Percentiles rank a stretch among this genome's conserved stretches.
These are phyloP conservation scores for Aurifilum marmelostoma DNA, from an alignment of 2,329 filamentous ascomycete species.

Conservation along the genomic window DNA sequence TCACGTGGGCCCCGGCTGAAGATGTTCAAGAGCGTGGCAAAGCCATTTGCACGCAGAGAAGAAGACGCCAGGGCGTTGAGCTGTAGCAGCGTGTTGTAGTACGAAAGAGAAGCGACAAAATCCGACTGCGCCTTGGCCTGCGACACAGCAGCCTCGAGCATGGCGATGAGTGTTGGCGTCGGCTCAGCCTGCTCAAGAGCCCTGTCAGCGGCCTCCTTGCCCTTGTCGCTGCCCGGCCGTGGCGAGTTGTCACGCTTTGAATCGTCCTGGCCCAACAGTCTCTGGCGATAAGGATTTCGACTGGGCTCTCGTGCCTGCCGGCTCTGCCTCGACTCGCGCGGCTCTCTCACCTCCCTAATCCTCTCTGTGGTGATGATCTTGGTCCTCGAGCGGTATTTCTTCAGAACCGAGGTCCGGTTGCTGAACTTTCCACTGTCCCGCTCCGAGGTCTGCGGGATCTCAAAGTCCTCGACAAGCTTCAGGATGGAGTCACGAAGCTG, in stretches of 20 bases:
- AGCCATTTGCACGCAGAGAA: slow-evolving; percentile 67
- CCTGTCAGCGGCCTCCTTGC: slow-evolving; percentile 39
- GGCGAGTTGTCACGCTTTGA: slow-evolving; percentile 30
- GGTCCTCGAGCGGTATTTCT: slow-evolving; percentile 64
- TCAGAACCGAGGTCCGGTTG: slow-evolving; percentile 67
- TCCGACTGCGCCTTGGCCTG: slow-evolving; percentile 80
- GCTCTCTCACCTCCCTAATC: slow-evolving; percentile 17
- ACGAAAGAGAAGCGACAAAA: slow-evolving; percentile 81
- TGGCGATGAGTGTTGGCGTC: slow-evolving; percentile 63
- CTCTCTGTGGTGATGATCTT: slow-evolving; percentile 56
- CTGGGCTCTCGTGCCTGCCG: slow-evolving; percentile 46
- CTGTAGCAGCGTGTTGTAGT: slow-evolving; percentile 81
- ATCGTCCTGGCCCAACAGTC: slow-evolving; percentile 32
- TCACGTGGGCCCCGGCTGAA: slow-evolving; percentile 73
- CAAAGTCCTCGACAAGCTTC: slow-evolving; percentile 80
- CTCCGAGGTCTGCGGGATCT: slow-evolving; percentile 71
- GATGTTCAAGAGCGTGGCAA: slow-evolving; percentile 72
- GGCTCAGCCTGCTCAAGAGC: slow-evolving; percentile 46
- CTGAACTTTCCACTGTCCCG: slow-evolving; percentile 66
- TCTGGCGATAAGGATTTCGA: slow-evolving; percentile 59
- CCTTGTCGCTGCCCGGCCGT: slow-evolving; percentile 32
- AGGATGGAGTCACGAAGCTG: slow-evolving; percentile 79
- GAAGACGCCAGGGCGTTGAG: slow-evolving; percentile 65
- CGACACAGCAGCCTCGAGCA: slow-evolving; percentile 76
- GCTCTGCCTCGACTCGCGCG: slow-evolving; percentile 1